Evolutionary conservation across 2,329 filamentous ascomycete species (phyloP).

Genomic region (Cercospora sojina): DNA sequence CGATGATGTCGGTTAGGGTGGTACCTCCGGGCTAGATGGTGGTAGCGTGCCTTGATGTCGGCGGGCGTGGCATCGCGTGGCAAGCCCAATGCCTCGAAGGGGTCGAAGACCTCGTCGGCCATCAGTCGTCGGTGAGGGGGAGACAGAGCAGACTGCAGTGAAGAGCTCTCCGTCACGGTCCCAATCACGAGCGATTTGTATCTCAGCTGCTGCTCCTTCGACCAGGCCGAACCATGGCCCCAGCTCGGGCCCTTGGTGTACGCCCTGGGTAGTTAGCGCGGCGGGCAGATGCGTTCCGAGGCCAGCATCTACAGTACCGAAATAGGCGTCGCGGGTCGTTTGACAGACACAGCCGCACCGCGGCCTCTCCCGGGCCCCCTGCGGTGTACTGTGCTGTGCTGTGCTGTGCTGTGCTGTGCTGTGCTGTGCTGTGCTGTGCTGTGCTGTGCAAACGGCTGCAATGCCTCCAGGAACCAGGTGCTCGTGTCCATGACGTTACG

Average conservation of each 20-base stretch:
- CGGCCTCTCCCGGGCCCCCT: constrained; percentile 4
- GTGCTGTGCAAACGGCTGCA: background rate
- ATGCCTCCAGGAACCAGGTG: background rate
- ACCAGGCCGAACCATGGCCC: constrained; percentile 12
- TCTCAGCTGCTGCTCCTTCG: constrained; percentile 20
- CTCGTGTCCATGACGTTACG: background rate
- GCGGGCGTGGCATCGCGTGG: constrained; percentile 69
- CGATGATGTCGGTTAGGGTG: constrained; percentile 60
- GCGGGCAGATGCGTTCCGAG: constrained; percentile 14
- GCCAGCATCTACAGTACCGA: background rate
- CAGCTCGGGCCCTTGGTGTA: background rate
- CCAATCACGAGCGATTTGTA: constrained; percentile 15
- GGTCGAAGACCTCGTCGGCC: constrained; percentile 54
- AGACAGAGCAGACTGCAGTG: constrained; percentile 18
- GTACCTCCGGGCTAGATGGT: constrained; percentile 80
- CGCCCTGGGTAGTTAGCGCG: constrained; percentile 3
- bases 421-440: no score
- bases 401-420: no score
- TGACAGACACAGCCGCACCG: constrained; percentile 10
- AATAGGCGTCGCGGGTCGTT: background rate
- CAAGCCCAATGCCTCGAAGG: constrained; percentile 77
- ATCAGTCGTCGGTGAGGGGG: constrained; percentile 14
- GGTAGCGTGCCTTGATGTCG: constrained; percentile 85
- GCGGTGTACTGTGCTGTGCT: background rate
- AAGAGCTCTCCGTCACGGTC: constrained; percentile 21